phyloP scores from a whole-genome alignment of 2,329 filamentous ascomycete species.

The Dactylonectria estremocensis region DNA sequence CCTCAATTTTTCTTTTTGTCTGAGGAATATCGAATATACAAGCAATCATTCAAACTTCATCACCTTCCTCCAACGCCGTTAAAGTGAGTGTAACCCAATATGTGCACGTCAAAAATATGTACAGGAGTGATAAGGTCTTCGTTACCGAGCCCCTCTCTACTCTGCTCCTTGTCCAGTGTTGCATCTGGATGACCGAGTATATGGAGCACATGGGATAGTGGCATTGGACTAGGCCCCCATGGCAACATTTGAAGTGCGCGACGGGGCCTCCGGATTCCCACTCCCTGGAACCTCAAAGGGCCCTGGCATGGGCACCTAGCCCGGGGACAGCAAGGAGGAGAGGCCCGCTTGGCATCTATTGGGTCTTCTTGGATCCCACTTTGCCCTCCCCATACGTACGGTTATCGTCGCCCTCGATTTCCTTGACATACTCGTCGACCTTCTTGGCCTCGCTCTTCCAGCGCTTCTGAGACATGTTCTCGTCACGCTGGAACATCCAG shows the following conservation, averaged over 20 bases:
- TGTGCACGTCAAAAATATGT: conserved; percentile 39
- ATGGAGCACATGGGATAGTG: neutral
- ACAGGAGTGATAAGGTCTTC: conserved; percentile 24
- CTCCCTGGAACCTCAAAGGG: neutral
- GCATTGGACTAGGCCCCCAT: neutral
- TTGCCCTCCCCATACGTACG: conserved; percentile 59
- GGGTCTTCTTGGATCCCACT: conserved; percentile 62
- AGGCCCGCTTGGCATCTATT: conserved; percentile 25
- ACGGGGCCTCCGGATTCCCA: neutral
- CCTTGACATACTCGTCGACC: conserved; percentile 82
- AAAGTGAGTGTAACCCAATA: conserved; percentile 35
- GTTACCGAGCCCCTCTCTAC: conserved; percentile 2
- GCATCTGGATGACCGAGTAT: neutral
- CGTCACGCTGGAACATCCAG: conserved; percentile 86
- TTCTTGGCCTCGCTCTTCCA: conserved; percentile 84
- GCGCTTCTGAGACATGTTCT: conserved; percentile 85
- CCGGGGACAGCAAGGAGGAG: neutral
- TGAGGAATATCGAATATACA: conserved; percentile 39
- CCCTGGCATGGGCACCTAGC: neutral
- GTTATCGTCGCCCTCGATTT: conserved; percentile 75
- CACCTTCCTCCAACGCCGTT: conserved; percentile 35
- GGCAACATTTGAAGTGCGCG: neutral
- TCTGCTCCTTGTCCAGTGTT: neutral
- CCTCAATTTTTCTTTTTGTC: conserved; percentile 28
- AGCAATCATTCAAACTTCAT: conserved; percentile 37